phyloP scores from a whole-genome alignment of 2,329 filamentous ascomycete genomes.

The Paecilomyces fulvus region DNA sequence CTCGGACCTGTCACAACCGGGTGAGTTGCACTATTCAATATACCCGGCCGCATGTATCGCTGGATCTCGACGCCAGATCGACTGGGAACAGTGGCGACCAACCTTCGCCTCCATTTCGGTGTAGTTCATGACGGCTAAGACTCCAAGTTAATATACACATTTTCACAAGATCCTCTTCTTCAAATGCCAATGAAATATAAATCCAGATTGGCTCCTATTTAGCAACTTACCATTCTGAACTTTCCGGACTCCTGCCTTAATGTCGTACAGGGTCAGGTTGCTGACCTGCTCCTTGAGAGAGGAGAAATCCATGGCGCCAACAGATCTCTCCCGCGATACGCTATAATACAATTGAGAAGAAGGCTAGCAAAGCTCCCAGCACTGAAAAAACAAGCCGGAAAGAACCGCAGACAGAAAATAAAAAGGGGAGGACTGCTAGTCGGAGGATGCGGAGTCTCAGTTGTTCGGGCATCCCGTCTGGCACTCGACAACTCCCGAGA shows the following conservation, averaged over 20 bases:
- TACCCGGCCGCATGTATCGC: background rate
- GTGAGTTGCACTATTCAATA: slow-evolving; percentile 11
- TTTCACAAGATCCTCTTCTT: background rate
- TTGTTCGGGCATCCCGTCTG: slow-evolving; percentile 1
- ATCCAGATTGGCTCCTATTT: background rate
- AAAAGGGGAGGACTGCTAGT: background rate
- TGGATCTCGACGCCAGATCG: slow-evolving; percentile 3
- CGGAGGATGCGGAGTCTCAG: background rate
- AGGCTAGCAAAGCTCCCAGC: slow-evolving; percentile 4
- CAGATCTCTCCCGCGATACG: slow-evolving; percentile 4
- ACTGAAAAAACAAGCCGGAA: slow-evolving; percentile 8
- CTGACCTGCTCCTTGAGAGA: slow-evolving; percentile 77
- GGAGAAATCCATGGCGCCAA: slow-evolving; percentile 67
- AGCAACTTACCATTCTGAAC: slow-evolving; percentile 77
- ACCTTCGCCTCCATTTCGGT: slow-evolving; percentile 80
- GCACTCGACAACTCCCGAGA: background rate
- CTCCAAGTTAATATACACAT: background rate
- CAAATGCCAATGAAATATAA: background rate
- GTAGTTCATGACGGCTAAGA: slow-evolving; percentile 88
- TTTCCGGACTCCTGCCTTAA: slow-evolving; percentile 91
- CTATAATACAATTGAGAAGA: background rate
- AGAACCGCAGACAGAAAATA: slow-evolving; percentile 2
- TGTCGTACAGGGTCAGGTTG: slow-evolving; percentile 87
- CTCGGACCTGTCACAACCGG: slow-evolving; percentile 59
- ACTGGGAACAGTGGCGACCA: slow-evolving; percentile 7